Percentiles rank a stretch among this genome's conserved stretches.
phyloP scores from a whole-genome alignment of 345 rosid genomes.

The Aurinia saxatilis region DNA sequence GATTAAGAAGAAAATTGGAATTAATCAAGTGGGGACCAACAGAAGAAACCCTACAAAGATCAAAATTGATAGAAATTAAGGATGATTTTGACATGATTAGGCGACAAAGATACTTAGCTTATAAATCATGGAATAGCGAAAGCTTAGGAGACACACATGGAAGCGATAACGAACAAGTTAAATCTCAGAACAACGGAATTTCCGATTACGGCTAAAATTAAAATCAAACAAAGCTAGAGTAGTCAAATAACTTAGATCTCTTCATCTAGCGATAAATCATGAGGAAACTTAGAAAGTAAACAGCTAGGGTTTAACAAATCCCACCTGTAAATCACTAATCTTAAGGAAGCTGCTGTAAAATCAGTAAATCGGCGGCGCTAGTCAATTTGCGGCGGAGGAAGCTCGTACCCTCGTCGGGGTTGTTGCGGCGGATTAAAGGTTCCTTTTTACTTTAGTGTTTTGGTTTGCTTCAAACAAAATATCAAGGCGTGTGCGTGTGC shows the following conservation, averaged over 20 bases:
- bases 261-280: not conserved
- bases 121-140: not conserved
- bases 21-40: not conserved
- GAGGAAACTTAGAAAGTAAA: not conserved
- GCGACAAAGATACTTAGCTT: constrained; percentile 9
- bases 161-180: constrained; percentile 13
- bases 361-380: constrained; percentile 1
- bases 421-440: constrained; percentile 21
- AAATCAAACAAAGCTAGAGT: not conserved
- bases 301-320: constrained; percentile 28
- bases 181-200: not conserved
- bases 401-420: constrained; percentile 14
- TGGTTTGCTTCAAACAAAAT: constrained; percentile 15
- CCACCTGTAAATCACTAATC: not conserved
- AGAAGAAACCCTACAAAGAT: constrained; percentile 10
- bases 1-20: too few relatives aligned
- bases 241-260: constrained; percentile 17
- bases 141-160: constrained; percentile 5
- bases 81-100: not conserved
- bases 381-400: constrained; percentile 7
- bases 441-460: not conserved
- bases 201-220: not conserved
- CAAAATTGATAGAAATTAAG: not conserved
- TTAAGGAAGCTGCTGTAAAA: not conserved
- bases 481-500: not conserved